A percentile compares a stretch with the other conserved stretches of the same genome.
Evolutionary conservation across 208 protist genomes (phyloP).

Genomic region (Entamoeba invadens): DNA sequence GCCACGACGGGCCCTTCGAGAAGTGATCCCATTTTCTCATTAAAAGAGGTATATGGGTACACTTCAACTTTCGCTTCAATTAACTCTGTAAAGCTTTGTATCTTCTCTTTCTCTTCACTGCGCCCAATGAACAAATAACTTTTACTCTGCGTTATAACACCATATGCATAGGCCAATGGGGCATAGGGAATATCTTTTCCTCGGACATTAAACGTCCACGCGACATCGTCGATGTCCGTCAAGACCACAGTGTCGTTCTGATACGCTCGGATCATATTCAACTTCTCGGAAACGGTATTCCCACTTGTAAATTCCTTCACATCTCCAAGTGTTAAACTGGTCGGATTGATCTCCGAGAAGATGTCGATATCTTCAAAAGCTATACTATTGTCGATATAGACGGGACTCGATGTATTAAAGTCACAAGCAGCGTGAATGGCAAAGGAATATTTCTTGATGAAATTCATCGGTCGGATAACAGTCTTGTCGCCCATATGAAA

Average conservation of each 20-base stretch:
- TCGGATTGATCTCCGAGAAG: background rate
- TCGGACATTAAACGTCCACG: background rate
- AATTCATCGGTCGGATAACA: background rate
- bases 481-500: background rate
- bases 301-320: background rate
- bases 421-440: background rate
- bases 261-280: background rate
- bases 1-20: background rate
- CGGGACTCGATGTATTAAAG: background rate
- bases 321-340: background rate
- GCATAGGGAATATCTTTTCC: conserved; percentile 1
- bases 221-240: background rate
- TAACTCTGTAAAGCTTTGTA: background rate
- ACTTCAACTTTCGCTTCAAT: background rate
- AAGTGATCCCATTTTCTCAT: background rate
- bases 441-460: no score
- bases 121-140: background rate
- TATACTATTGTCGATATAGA: background rate
- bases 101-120: background rate
- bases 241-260: background rate
- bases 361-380: background rate
- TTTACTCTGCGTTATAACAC: background rate
- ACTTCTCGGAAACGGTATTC: background rate
- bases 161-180: background rate
- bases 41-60: background rate